Conservation (phyloP, 495 filamentous ascomycete genomes). For the Penicillium malachiteum region DNA sequence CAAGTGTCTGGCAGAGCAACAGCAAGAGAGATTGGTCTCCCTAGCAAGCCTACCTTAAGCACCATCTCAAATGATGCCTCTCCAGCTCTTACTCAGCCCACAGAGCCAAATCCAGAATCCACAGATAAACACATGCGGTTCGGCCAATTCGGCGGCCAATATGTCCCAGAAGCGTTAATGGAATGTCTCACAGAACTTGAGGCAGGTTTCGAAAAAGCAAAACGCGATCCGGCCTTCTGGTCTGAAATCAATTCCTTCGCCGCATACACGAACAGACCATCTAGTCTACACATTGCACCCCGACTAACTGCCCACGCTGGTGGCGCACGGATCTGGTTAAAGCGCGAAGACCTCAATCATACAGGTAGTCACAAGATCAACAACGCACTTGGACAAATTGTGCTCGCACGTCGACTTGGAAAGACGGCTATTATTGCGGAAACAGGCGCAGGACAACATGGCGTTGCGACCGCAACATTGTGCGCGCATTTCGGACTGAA, state of each 20-base stretch:
- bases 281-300: constrained; percentile 50
- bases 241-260: constrained; percentile 1
- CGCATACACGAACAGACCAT: constrained; percentile 1
- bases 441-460: constrained; percentile 96
- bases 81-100: neutral
- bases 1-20: neutral
- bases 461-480: constrained; percentile 92
- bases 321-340: constrained; percentile 94
- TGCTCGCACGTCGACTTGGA: constrained; percentile 77
- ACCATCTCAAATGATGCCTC: neutral
- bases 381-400: constrained; percentile 88
- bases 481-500: constrained; percentile 96
- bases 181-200: constrained; percentile 1
- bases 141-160: constrained; percentile 8
- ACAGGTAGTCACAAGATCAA: constrained; percentile 93
- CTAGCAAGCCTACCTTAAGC: neutral
- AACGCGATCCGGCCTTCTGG: constrained; percentile 3
- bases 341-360: constrained; percentile 93
- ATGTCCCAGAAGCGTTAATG: constrained; percentile 4
- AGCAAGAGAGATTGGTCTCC: neutral
- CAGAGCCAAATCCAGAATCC: neutral
- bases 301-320: constrained; percentile 84
- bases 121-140: constrained; percentile 1
- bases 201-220: neutral
- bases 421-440: constrained; percentile 96